Evolutionary conservation across 345 rosid genomes (phyloP).

Genomic region (Citrus inodora): DNA sequence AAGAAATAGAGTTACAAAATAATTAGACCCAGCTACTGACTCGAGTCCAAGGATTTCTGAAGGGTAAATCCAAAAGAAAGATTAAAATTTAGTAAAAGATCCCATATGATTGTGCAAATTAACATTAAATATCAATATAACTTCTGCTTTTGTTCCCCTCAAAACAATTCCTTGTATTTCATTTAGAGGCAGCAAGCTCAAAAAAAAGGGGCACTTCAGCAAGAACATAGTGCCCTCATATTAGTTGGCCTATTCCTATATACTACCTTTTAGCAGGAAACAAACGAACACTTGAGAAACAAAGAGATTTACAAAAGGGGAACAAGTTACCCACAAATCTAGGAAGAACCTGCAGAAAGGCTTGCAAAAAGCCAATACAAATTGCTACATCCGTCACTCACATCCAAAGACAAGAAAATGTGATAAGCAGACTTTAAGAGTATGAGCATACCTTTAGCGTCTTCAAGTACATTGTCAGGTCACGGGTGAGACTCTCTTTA

Average conservation of each 20-base stretch:
- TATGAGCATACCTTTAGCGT: constrained; percentile 29
- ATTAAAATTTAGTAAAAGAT: not conserved
- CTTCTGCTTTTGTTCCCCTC: not conserved
- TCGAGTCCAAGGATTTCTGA: not conserved
- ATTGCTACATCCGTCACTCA: not conserved
- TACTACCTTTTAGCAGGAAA: not conserved
- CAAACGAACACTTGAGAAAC: not conserved
- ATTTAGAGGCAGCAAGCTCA: not conserved
- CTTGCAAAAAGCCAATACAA: not conserved
- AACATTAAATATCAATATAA: not conserved
- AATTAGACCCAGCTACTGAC: not conserved
- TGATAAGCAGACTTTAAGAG: not conserved
- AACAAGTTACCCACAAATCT: not conserved
- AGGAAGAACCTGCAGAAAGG: not conserved
- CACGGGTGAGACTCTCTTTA: constrained; percentile 37
- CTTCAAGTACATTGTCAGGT: constrained; percentile 40
- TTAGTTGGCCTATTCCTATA: not conserved
- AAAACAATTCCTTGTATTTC: not conserved
- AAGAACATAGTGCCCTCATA: not conserved
- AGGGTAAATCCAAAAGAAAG: not conserved
- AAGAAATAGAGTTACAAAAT: not conserved
- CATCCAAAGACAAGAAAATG: not conserved
- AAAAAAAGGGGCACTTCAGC: not conserved
- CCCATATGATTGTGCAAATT: not conserved
- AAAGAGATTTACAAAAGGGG: not conserved